Conservation (phyloP, 345 rosid species). For the Syzygium aqueum region DNA sequence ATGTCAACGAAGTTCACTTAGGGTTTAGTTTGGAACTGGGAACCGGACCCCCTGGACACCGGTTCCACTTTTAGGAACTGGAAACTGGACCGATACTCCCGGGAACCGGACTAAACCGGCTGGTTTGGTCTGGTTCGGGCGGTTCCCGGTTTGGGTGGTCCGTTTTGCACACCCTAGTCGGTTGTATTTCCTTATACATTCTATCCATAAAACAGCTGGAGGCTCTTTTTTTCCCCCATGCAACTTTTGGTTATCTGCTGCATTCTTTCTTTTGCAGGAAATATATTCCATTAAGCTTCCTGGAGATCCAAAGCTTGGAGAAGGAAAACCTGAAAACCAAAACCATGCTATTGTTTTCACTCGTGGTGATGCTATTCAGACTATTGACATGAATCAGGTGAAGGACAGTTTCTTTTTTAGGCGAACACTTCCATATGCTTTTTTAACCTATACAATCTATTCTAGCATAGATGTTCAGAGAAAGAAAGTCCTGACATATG, state of each 20-base stretch:
- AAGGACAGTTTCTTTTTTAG: neutral
- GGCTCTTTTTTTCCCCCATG: neutral
- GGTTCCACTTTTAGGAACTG: too few species aligned
- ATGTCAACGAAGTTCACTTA: too few species aligned
- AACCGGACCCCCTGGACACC: too few species aligned
- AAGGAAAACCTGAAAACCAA: constrained; percentile 99
- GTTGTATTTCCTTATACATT: neutral
- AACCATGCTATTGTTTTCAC: constrained; percentile 94
- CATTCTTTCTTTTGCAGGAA: constrained; percentile 38
- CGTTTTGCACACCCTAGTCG: too few species aligned
- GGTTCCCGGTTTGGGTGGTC: too few species aligned
- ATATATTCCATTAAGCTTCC: constrained; percentile 92
- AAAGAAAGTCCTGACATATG: neutral
- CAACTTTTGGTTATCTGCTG: neutral
- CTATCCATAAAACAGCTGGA: neutral
- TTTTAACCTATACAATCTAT: neutral
- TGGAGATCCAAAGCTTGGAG: constrained; percentile 96
- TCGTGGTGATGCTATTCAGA: constrained; percentile 96
- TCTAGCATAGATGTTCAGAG: neutral
- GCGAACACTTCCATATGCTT: neutral
- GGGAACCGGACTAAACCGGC: too few species aligned
- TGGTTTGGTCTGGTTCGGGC: too few species aligned
- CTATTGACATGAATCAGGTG: constrained; percentile 99
- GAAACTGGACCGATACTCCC: too few species aligned
- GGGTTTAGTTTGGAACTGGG: too few species aligned